These are phyloP conservation scores for Astrothelium macrocarpum DNA, from an alignment of 495 filamentous ascomycete genomes.

Conservation along the genomic window DNA sequence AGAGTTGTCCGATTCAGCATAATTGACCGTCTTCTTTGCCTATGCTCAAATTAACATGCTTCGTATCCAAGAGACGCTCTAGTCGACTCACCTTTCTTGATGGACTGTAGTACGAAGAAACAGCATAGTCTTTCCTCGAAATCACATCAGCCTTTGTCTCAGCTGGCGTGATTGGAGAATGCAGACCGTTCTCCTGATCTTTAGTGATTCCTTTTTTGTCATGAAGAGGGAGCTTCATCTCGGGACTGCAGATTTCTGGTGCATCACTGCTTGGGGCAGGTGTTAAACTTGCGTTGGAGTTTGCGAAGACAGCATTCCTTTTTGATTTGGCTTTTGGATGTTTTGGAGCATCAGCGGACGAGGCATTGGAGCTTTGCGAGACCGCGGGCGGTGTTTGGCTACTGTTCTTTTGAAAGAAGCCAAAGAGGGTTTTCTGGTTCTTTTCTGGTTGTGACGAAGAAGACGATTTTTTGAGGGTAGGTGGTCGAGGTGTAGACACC, in stretches of 20 bases:
- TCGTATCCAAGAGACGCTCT: background rate
- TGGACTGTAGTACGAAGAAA: constrained; percentile 43
- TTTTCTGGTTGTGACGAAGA: constrained; percentile 38
- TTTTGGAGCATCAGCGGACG: background rate
- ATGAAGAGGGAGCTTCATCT: constrained; percentile 26
- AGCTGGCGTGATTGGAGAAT: constrained; percentile 31
- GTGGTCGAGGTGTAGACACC: constrained; percentile 26
- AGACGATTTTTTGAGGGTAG: constrained; percentile 25
- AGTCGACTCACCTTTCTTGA: constrained; percentile 44
- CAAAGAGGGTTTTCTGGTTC: constrained; percentile 69
- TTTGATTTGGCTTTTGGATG: constrained; percentile 34
- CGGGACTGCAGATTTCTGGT: constrained; percentile 46
- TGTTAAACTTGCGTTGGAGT: constrained; percentile 38
- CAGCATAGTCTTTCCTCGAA: constrained; percentile 29
- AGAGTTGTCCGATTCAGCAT: constrained; percentile 56
- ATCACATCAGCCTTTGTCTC: constrained; percentile 24
- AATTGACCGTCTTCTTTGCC: constrained; percentile 50
- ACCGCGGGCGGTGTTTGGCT: constrained; percentile 14
- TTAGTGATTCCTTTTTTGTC: constrained; percentile 23
- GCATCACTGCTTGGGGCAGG: constrained; percentile 78
- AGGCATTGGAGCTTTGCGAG: constrained; percentile 21
- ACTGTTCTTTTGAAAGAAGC: constrained; percentile 66
- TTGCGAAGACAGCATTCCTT: constrained; percentile 9
- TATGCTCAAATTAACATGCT: constrained; percentile 6
- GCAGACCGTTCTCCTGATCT: constrained; percentile 36